Percentiles rank a stretch among this genome's conserved stretches.
These are phyloP conservation scores for Puccinellia tenuiflora DNA, from an alignment of 176 grass and related monocot genomes.

Conservation along the genomic window DNA sequence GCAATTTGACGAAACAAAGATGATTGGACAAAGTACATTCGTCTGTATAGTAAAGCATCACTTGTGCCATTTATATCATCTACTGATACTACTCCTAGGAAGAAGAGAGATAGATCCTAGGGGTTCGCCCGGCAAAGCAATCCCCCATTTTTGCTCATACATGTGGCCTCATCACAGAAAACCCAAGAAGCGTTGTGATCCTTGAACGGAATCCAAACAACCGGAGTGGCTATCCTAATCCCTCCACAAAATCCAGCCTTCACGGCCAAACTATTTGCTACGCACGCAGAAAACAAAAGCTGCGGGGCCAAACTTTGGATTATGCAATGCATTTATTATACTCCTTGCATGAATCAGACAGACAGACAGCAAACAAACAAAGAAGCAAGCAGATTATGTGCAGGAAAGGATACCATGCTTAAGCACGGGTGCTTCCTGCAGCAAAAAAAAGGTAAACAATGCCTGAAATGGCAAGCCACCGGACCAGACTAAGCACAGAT, in stretches of 20 bases:
- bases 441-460: background rate
- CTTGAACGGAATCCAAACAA: background rate
- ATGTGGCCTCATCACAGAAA: background rate
- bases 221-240: background rate
- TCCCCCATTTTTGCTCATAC: slow-evolving; percentile 9
- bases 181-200: slow-evolving; percentile 1
- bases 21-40: background rate
- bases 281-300: background rate
- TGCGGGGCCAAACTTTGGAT: background rate
- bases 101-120: background rate
- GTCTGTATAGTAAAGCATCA: background rate
- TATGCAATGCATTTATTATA: background rate
- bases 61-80: background rate
- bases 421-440: slow-evolving; percentile 1
- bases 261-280: too few relatives aligned
- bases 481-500: background rate
- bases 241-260: background rate
- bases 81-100: background rate
- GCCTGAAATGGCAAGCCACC: background rate
- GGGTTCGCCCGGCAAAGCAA: background rate
- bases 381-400: background rate
- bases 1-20: background rate
- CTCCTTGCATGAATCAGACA: background rate
- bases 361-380: background rate
- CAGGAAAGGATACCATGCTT: background rate